A percentile compares a stretch with the other conserved stretches of the same genome.
phyloP scores from a whole-genome alignment of 805 yeast species.

The Wickerhamomyces canadensis region DNA sequence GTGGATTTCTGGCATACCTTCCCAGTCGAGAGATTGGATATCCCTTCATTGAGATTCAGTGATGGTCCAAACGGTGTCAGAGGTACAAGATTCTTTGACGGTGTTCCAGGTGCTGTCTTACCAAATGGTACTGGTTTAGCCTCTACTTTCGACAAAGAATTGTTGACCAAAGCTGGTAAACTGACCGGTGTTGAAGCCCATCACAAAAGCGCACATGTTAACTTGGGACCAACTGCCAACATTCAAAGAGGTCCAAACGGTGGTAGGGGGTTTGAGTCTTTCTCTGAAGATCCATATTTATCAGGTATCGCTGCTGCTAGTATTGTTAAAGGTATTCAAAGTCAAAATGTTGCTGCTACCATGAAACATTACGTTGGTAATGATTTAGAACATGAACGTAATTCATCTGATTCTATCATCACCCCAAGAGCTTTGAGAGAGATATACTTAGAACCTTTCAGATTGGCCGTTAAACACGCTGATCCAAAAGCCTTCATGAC shows the following conservation, averaged over 20 bases:
- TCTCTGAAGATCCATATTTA: conserved; percentile 54
- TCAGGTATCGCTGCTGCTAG: conserved; percentile 43
- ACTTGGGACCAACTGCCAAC: conserved; percentile 46
- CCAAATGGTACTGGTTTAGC: conserved; percentile 57
- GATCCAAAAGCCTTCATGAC: conserved; percentile 57
- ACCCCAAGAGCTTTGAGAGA: conserved; percentile 61
- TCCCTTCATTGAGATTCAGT: conserved; percentile 42
- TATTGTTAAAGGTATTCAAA: conserved; percentile 50
- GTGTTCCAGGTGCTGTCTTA: conserved; percentile 50
- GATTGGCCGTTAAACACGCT: conserved; percentile 47
- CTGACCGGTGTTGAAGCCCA: conserved; percentile 51
- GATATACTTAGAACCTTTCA: conserved; percentile 58
- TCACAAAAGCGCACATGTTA: conserved; percentile 45
- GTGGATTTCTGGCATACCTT: conserved; percentile 48
- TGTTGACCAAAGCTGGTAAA: conserved; percentile 43
- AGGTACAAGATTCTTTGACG: conserved; percentile 49
- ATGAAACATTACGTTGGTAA: conserved; percentile 61
- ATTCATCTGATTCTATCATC: conserved; percentile 40
- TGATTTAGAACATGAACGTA: conserved; percentile 54
- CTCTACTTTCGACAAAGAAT: conserved; percentile 47
- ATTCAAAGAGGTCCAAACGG: conserved; percentile 55
- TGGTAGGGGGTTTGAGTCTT: conserved; percentile 59
- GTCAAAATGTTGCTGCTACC: conserved; percentile 44
- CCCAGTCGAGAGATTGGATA: conserved; percentile 31
- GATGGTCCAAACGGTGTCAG: conserved; percentile 67